Percentiles rank a stretch among this genome's conserved stretches.
Evolutionary conservation across 208 protist species (phyloP).

Genomic region (Crithidia fasciculata): DNA sequence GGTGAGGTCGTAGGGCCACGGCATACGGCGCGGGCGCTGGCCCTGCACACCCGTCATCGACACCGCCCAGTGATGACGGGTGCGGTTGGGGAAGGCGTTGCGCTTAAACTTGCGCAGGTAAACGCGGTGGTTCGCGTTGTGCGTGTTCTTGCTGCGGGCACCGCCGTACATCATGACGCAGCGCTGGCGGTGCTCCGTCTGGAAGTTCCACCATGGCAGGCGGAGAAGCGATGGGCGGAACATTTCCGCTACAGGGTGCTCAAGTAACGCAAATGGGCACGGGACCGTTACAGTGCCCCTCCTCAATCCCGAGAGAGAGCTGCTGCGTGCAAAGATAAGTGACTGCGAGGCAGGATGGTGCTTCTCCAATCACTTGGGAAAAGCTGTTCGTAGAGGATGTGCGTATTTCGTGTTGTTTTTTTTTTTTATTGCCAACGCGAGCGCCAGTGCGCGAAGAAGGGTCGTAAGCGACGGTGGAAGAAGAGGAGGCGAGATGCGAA

Average conservation of each 20-base stretch:
- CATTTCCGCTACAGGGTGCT: conserved; percentile 37
- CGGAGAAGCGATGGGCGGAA: conserved; percentile 60
- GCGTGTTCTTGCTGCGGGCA: conserved; percentile 83
- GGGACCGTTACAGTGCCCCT: too few relatives aligned
- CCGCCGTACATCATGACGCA: conserved; percentile 92
- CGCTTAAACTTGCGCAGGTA: conserved; percentile 91
- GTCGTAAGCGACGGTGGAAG: too few relatives aligned
- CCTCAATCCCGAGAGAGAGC: too few relatives aligned
- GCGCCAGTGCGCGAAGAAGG: too few relatives aligned
- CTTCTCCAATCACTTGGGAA: background rate
- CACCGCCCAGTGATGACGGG: conserved; percentile 90
- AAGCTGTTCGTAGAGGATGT: background rate
- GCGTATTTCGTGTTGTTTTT: background rate
- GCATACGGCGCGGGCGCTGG: conserved; percentile 91
- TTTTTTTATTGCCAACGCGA: too few relatives aligned
- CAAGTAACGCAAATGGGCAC: too few relatives aligned
- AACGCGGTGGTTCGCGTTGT: conserved; percentile 89
- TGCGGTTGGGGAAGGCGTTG: conserved; percentile 92
- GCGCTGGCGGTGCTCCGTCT: conserved; percentile 90
- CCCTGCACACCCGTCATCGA: conserved; percentile 87
- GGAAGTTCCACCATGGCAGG: conserved; percentile 94
- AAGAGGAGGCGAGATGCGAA: too few relatives aligned
- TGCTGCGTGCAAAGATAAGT: too few relatives aligned
- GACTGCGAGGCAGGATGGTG: background rate
- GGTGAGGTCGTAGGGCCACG: conserved; percentile 92